Base-by-base conservation (phyloP, 139 green algal species). In the Axilococcus clingmanii region DNA sequence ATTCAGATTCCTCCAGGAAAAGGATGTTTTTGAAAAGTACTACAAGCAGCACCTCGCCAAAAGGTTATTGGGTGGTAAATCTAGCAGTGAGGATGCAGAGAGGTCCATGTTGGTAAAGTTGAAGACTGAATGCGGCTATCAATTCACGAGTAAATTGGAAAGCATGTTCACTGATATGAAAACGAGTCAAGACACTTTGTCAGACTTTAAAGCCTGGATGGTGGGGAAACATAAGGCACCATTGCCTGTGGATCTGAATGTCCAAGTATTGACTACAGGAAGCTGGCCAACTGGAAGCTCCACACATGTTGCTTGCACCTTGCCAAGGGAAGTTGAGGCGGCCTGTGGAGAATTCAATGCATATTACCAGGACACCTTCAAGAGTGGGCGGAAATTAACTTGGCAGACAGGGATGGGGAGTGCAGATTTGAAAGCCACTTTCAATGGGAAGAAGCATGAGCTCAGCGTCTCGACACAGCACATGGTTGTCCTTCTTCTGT, bases 21-120 rank as follows among this genome's bases (percentile, higher is more conserved):
- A 99, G 75, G 91, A 99, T 59, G 71, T 97, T 25, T 99, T 99
- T 76, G 91, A 98, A 54, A 91, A 87, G 75, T 97, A 97, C 71
- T 97, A 96, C 81, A 95, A 96, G 75, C 79, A 94, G 76, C 91
- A 97, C 71, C 72, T 97, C 38, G 77, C 87, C 55, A 95, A 95
- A 78, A 74, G 91, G 8, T 76, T 98, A 64, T 78, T 98, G 53
- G 76, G 69, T 17, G 83, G 81, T 2, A 50, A 44, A 7, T 55
- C 48, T 4, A 49, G 41, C 36, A 46, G 33, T 12, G 64, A 72
- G 35, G 64, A 72, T 53, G 83, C 80, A 30, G 91, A 98, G 77
- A 78, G 83, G 45, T 79, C 66, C 47, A 71, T 99, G 60, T 82
- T 99, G 30, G 78, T 92, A 33, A 95, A 95, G 77, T 76, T 99